Conservation (phyloP, 2,329 filamentous ascomycete genomes). For the Cordyceps tenuipes region DNA sequence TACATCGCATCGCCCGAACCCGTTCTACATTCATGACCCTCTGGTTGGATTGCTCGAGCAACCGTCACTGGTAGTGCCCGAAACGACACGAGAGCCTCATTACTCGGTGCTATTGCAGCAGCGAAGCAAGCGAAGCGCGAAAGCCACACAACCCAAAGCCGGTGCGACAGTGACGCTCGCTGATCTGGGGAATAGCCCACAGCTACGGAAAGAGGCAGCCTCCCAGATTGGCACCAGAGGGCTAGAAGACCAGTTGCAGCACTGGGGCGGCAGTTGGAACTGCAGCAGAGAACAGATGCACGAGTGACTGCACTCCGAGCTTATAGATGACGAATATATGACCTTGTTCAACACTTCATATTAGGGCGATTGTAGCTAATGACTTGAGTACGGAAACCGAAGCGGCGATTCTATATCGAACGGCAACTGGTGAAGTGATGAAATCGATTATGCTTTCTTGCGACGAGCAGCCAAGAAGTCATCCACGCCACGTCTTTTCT, state of each 20-base stretch:
- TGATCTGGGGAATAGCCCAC: slow-evolving; percentile 17
- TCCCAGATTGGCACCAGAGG: neutral
- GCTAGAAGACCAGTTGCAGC: slow-evolving; percentile 14
- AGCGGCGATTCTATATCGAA: neutral
- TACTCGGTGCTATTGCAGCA: slow-evolving; percentile 1
- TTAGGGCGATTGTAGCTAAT: neutral
- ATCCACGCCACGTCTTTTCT: slow-evolving; percentile 3
- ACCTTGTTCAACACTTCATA: neutral
- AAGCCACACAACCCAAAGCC: slow-evolving; percentile 14
- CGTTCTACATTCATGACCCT: slow-evolving; percentile 19
- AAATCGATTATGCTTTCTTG: neutral
- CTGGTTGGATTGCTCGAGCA: slow-evolving; percentile 17
- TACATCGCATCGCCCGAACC: slow-evolving; percentile 15
- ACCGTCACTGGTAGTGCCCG: slow-evolving; percentile 12
- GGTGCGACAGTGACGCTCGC: slow-evolving; percentile 20
- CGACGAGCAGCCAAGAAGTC: slow-evolving; percentile 5
- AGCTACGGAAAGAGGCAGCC: slow-evolving; percentile 5
- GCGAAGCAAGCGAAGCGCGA: neutral
- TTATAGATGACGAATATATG: slow-evolving; percentile 1
- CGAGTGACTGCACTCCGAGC: neutral
- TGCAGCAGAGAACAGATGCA: slow-evolving; percentile 9
- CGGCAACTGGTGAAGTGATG: neutral
- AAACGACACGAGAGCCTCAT: neutral
- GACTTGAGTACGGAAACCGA: neutral
- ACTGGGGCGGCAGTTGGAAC: slow-evolving; percentile 17